phyloP scores from a whole-genome alignment of 2,329 filamentous ascomycete species.

The Colletotrichum orbiculare region DNA sequence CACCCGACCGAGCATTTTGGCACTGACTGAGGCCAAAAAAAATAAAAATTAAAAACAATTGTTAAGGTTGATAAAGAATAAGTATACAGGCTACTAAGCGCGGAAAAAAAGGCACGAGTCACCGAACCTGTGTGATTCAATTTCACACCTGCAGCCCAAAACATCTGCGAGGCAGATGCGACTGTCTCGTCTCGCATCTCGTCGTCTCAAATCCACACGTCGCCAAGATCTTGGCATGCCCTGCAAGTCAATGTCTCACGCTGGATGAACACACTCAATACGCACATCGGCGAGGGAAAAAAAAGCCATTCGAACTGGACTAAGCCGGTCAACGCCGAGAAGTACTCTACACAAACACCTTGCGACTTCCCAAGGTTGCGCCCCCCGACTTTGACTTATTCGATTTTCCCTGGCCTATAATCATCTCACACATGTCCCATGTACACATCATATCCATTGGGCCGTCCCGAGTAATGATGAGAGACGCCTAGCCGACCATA shows the following conservation, averaged over 20 bases:
- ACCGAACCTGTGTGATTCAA: no score
- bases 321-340: not conserved
- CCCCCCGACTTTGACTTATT: constrained; percentile 10
- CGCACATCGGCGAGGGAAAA: no score
- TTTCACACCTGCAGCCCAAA: no score
- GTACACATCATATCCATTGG: constrained; percentile 20
- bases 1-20: no score
- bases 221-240: constrained; percentile 15
- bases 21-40: no score
- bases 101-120: no score
- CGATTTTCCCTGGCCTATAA: constrained; percentile 9
- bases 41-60: no score
- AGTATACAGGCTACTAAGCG: no score
- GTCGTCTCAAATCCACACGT: constrained; percentile 3
- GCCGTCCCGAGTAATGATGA: constrained; percentile 11
- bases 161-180: no score
- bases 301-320: constrained; percentile 12
- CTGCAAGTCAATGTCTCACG: constrained; percentile 14
- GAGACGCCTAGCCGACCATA: not conserved
- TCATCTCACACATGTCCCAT: constrained; percentile 35
- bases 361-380: not conserved
- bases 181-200: no score
- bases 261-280: not conserved
- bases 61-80: no score
- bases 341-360: constrained; percentile 26